These are phyloP conservation scores for Acacia acuminata DNA, from an alignment of 306 rosid genomes.

Conservation along the genomic window DNA sequence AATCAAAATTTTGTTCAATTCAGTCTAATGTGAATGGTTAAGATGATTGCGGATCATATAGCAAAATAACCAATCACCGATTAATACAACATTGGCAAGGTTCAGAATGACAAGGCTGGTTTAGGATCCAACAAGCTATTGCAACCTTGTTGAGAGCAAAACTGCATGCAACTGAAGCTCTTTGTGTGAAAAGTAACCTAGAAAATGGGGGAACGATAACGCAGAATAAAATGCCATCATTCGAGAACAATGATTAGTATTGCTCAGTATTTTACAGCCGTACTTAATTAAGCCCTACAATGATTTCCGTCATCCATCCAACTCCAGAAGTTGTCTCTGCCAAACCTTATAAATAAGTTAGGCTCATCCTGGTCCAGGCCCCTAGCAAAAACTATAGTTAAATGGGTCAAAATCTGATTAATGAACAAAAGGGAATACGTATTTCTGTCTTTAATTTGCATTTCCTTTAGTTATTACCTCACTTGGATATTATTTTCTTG, in stretches of 20 bases:
- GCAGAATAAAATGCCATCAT: neutral
- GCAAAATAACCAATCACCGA: neutral
- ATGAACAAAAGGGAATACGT: neutral
- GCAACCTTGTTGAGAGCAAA: neutral
- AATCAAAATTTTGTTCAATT: neutral
- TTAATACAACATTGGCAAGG: slow-evolving; percentile 5
- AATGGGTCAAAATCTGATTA: neutral
- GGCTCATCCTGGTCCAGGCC: neutral
- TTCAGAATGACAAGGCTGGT: neutral
- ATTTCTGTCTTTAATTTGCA: neutral
- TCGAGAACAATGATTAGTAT: neutral
- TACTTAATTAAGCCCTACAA: neutral
- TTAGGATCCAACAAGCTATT: neutral
- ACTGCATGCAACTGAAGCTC: neutral
- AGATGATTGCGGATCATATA: neutral
- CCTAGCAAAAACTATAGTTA: neutral
- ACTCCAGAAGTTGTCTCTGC: neutral
- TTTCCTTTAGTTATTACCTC: neutral
- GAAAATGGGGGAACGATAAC: neutral
- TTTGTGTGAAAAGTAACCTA: neutral
- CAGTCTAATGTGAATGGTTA: neutral
- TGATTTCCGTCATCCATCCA: neutral
- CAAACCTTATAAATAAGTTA: neutral
- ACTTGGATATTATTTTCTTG: neutral
- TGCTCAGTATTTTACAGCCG: neutral